Percentiles rank a stretch among this genome's conserved stretches.
Evolutionary conservation across 805 yeast genomes (phyloP).

Genomic region (Nakazawaea holstii): DNA sequence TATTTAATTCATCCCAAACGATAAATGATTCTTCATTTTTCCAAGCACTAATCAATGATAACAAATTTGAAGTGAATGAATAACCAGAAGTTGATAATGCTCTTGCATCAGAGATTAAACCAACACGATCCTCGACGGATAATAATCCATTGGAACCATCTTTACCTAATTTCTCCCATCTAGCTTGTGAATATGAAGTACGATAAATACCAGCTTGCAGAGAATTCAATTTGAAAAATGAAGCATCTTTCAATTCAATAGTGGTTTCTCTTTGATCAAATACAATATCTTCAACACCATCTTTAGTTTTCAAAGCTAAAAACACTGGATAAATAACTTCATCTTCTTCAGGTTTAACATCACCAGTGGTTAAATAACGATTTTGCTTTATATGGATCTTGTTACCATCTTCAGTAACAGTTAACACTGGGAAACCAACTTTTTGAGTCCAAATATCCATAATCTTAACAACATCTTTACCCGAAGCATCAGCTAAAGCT

Average conservation of each 20-base stretch:
- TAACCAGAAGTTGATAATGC: slow-evolving; percentile 68
- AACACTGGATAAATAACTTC: slow-evolving; percentile 64
- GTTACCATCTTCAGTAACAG: slow-evolving; percentile 53
- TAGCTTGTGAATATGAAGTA: slow-evolving; percentile 61
- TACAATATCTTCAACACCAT: slow-evolving; percentile 56
- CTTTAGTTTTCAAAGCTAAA: slow-evolving; percentile 52
- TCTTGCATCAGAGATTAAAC: slow-evolving; percentile 75
- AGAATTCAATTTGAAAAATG: slow-evolving; percentile 64
- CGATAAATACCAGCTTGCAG: slow-evolving; percentile 74
- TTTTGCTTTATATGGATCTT: slow-evolving; percentile 58
- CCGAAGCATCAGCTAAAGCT: slow-evolving; percentile 62
- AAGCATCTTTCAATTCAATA: slow-evolving; percentile 37
- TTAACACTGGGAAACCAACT: slow-evolving; percentile 71
- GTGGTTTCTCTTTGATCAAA: slow-evolving; percentile 39
- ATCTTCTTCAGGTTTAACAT: slow-evolving; percentile 72
- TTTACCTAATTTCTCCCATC: slow-evolving; percentile 64
- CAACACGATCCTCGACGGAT: slow-evolving; percentile 73
- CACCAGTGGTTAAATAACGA: slow-evolving; percentile 73
- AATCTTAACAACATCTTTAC: slow-evolving; percentile 63
- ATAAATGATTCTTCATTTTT: slow-evolving; percentile 53
- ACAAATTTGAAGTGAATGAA: slow-evolving; percentile 55
- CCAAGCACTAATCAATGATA: slow-evolving; percentile 58
- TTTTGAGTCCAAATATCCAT: slow-evolving; percentile 81
- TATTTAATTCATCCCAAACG: slow-evolving; percentile 60
- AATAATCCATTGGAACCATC: slow-evolving; percentile 52